phyloP scores from a whole-genome alignment of 2,329 filamentous ascomycete genomes.

The Hymenoscyphus fraxineus region DNA sequence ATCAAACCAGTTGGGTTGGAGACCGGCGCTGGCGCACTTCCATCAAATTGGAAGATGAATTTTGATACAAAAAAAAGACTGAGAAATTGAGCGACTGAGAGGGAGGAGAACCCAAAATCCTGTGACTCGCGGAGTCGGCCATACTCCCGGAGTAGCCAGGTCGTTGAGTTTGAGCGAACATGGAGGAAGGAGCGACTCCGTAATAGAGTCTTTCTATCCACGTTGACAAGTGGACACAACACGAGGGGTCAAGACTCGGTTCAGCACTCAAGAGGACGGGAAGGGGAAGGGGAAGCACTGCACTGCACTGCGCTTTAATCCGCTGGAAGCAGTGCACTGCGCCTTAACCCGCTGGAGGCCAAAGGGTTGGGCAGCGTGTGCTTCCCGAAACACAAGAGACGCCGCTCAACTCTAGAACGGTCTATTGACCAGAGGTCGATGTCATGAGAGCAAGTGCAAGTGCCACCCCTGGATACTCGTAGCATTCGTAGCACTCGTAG shows the following conservation, averaged over 20 bases:
- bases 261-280: background rate
- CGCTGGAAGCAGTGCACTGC: background rate
- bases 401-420: background rate
- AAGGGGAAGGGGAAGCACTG: too few relatives aligned
- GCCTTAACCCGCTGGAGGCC: background rate
- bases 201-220: too few relatives aligned
- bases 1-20: too few relatives aligned
- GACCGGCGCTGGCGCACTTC: too few relatives aligned
- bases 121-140: too few relatives aligned
- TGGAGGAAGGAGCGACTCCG: too few relatives aligned
- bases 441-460: background rate
- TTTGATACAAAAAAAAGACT: background rate
- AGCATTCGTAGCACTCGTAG: too few relatives aligned
- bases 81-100: background rate
- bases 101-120: background rate
- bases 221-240: too few relatives aligned
- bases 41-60: too few relatives aligned
- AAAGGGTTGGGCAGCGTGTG: background rate
- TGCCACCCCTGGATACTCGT: background rate
- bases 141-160: too few relatives aligned
- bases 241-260: too few relatives aligned
- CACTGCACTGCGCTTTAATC: background rate
- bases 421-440: background rate
- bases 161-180: too few relatives aligned
- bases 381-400: background rate